Evolutionary conservation across 2,329 filamentous ascomycete species (phyloP).

Genomic region (Fusarium chuoi): DNA sequence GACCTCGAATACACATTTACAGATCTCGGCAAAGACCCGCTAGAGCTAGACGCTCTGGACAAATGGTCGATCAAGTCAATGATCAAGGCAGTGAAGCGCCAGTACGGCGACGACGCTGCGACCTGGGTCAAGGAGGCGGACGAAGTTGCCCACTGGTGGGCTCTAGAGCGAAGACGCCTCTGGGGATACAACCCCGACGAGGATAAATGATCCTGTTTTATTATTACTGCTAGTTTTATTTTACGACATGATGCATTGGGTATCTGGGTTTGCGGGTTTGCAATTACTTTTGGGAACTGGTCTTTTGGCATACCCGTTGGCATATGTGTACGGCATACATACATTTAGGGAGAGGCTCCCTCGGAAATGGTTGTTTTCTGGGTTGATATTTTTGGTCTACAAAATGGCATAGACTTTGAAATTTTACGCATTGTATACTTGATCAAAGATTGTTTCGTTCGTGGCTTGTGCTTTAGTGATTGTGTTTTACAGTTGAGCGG

Average conservation of each 20-base stretch:
- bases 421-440: not conserved
- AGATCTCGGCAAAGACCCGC: constrained; percentile 43
- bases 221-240: constrained; percentile 4
- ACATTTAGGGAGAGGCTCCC: constrained; percentile 27
- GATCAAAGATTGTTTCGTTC: not conserved
- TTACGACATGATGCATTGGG: constrained; percentile 33
- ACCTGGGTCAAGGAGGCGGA: constrained; percentile 44
- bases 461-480: not conserved
- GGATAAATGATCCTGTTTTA: constrained; percentile 10
- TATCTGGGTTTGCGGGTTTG: constrained; percentile 17
- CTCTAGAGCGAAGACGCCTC: constrained; percentile 32
- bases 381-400: not conserved
- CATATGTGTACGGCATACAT: constrained; percentile 31
- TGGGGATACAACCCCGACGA: constrained; percentile 34
- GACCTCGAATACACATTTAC: constrained; percentile 49
- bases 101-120: constrained; percentile 36
- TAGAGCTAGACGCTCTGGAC: constrained; percentile 42
- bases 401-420: constrained; percentile 21
- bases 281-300: constrained; percentile 14
- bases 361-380: constrained; percentile 15
- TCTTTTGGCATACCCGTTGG: constrained; percentile 18
- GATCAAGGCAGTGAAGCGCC: constrained; percentile 37
- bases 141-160: constrained; percentile 37
- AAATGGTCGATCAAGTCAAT: constrained; percentile 42
- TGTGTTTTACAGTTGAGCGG: not conserved